phyloP scores from a whole-genome alignment of 2,329 filamentous ascomycete genomes.

The Monosporascus sp. region DNA sequence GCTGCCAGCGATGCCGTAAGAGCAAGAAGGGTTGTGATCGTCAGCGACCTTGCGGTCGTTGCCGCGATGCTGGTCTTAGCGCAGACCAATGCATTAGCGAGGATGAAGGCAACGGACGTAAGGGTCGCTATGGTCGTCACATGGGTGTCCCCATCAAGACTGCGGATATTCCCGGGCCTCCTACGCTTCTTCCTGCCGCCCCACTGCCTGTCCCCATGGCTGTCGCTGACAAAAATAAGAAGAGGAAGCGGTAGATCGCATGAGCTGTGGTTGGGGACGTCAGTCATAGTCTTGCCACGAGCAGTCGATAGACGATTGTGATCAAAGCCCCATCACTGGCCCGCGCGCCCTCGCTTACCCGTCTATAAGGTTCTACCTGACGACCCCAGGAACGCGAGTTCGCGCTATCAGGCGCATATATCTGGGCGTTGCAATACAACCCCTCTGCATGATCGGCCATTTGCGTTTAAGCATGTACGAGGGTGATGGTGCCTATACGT shows the following conservation, averaged over 20 bases:
- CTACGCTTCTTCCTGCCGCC: conserved; percentile 32
- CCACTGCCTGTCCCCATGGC: conserved; percentile 40
- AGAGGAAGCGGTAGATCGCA: conserved; percentile 49
- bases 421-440: not conserved
- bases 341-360: not conserved
- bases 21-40: conserved; percentile 99
- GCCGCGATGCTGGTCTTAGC: conserved; percentile 90
- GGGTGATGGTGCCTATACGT: not conserved
- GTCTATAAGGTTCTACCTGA: not conserved
- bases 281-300: not conserved
- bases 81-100: conserved; percentile 94
- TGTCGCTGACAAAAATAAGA: conserved; percentile 51
- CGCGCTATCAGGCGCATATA: not conserved
- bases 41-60: conserved; percentile 89
- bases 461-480: conserved; percentile 5
- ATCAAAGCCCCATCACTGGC: conserved; percentile 1
- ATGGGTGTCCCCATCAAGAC: conserved; percentile 63
- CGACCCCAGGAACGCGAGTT: not conserved
- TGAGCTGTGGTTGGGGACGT: not conserved
- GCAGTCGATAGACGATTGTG: conserved; percentile 1
- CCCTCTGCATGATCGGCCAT: not conserved
- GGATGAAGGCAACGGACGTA: conserved; percentile 94
- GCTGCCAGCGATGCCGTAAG: conserved; percentile 97
- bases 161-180: conserved; percentile 38
- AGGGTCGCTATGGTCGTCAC: conserved; percentile 78